Evolutionary conservation across 768 basidiomycete species (phyloP), one percentile per base, ranked within the genome.

Genomic region (Lentinula aciculospora): DNA sequence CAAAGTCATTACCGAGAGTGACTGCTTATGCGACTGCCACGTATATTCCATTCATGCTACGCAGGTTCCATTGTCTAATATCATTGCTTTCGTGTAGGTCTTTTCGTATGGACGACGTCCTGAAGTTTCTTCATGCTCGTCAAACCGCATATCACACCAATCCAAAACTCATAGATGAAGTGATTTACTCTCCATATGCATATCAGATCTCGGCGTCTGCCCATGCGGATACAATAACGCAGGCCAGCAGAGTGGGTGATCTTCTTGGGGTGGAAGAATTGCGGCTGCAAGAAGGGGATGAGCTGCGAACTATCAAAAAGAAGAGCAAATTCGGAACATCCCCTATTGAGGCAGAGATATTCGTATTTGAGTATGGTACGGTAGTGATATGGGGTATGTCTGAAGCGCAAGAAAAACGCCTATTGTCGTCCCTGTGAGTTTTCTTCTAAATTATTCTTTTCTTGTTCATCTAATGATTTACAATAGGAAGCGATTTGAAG

Each of bases 301-400:
- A 69, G 9, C 64, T 15, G 62, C 67, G n/a, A 23, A 67, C 68
- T 50, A 78, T 74, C 65, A 74, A 74, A 68, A 85, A 81, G 65
- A 80, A 79, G 60, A 86, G 81, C 67, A 87, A 85, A 70, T 89
- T 88, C 66, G 72, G 86, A 63, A 78, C 84, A 29, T 76, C 81
- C 34, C 78, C 84, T 4, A 80, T 79, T 31, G 86, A 88, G 62
- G 89, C 90, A 8, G 95, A 97, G 71, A 89, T 97, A 56, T 97
- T 96, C 69, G 73, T 97, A 62, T 98, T 97, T 71, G 83, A 88
- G 61, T 97, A 96, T 67, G 95, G 95, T 12, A 94, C 92, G 0
- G 90, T 96, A 27, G 95, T 98, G 25, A 91, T 96, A 53, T 98
- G 95, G 95, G 95, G 95, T 25, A 97, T 98, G 94, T 88, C 91